Base-by-base conservation (phyloP, 208 protist species). In the Zelonia costaricensis region DNA sequence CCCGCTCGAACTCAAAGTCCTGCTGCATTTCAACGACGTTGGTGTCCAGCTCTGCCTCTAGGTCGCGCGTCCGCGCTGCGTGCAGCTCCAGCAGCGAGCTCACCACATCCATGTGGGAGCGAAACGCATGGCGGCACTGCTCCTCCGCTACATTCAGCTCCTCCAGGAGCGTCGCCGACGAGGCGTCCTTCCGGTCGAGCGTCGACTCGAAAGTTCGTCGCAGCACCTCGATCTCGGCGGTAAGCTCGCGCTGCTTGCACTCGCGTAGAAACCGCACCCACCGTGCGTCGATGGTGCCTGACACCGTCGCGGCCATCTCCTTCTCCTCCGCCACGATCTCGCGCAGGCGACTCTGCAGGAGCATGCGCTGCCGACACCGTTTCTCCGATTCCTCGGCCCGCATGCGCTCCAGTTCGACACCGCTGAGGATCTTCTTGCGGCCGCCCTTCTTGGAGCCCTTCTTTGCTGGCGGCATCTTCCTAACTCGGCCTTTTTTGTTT, bases 81-180 rank as follows among this genome's bases (percentile, higher is more conserved):
- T 98, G 95, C 62, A 98, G 79, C 20, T 94, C 76, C 18, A 96
- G 91, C 12, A 99, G 78, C 6, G 82, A 78, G 38, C 97, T 92
- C 1, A 98, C 87, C 7, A 93, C 82, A 31, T 88, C 77, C 63
- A 98, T 82, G 62, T 99, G 95, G 12, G 93, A 84, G 2, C 91
- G 83, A 47, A 97, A 92, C 0, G 92, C 88, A 47, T 91, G 82
- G 4, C 80, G 68, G 51, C 97, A 96, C 85, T 99, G 97, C 53
- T 98, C 92, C 82, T 98, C 96, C 0, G 77, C 82, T 42, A 98
- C 94, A 9, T 91, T 84, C 10, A 98, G 63, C 46, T 98, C 92
- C 2, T 66, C 40, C 28, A 93, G 86, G 10, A 98, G 86, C 64
- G 93, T 86, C 43, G 91, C 63, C 51, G 98, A 91, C 8, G 94